Evolutionary conservation across 148 eudicot genomes (phyloP).

Genomic region (Salicornia ramosissima): DNA sequence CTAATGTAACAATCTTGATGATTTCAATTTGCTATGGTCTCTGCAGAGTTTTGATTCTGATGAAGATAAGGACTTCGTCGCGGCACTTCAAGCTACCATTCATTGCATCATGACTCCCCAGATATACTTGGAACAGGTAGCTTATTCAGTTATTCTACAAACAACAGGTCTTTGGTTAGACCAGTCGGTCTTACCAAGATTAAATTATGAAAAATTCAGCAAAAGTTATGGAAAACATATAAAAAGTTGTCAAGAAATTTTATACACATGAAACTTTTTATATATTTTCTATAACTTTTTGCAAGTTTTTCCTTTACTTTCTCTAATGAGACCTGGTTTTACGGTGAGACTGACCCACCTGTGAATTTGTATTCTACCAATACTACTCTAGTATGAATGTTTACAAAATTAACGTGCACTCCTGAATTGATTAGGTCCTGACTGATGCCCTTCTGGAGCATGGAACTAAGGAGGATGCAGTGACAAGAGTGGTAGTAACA

Average conservation of each 20-base stretch:
- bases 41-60: conserved; percentile 10
- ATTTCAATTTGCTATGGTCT: neutral
- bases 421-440: conserved; percentile 36
- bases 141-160: too few relatives aligned
- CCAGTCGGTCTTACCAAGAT: too few relatives aligned
- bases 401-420: too few relatives aligned
- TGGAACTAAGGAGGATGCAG: conserved; percentile 62
- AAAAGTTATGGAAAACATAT: neutral
- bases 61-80: conserved; percentile 35
- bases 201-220: too few relatives aligned
- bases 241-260: too few relatives aligned
- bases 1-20: neutral
- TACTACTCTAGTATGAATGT: too few relatives aligned
- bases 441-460: conserved; percentile 47
- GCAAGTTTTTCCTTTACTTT: too few relatives aligned
- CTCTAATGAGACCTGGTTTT: neutral
- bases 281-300: too few relatives aligned
- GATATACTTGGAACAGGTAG: conserved; percentile 69
- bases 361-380: too few relatives aligned
- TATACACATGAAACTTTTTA: too few relatives aligned
- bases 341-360: too few relatives aligned
- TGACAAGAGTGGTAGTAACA: conserved; percentile 66
- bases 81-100: conserved; percentile 42
- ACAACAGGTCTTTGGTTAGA: too few relatives aligned
- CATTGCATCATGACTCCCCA: conserved; percentile 50